These are phyloP conservation scores for Monosporozyma yasuniensis DNA, from an alignment of 805 yeast genomes.

Conservation along the genomic window DNA sequence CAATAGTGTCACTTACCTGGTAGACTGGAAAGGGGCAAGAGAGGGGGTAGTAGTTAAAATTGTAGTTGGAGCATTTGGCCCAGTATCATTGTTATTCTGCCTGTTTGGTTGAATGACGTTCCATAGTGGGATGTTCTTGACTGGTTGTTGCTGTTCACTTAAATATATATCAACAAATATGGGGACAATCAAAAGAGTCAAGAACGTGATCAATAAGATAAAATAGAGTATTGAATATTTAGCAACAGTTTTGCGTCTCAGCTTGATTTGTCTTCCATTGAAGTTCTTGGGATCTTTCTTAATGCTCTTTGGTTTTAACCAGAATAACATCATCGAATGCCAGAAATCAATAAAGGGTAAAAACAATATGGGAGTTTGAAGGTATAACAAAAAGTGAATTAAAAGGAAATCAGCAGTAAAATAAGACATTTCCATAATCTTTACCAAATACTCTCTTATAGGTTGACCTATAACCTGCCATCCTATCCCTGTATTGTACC, in stretches of 20 bases:
- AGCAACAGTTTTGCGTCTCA: slow-evolving; percentile 34
- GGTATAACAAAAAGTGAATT: slow-evolving; percentile 48
- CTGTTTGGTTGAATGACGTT: slow-evolving; percentile 50
- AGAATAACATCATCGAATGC: slow-evolving; percentile 59
- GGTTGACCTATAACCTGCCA: slow-evolving; percentile 57
- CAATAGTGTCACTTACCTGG: slow-evolving; percentile 2
- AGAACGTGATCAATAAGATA: slow-evolving; percentile 32
- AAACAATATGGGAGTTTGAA: slow-evolving; percentile 52
- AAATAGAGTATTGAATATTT: slow-evolving; percentile 42
- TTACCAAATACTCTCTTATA: slow-evolving; percentile 52
- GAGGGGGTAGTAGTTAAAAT: slow-evolving; percentile 35
- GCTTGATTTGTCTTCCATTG: slow-evolving; percentile 32
- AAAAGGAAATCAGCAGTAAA: slow-evolving; percentile 57
- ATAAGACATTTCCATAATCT: slow-evolving; percentile 55
- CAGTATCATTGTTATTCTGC: slow-evolving; percentile 62
- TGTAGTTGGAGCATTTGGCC: slow-evolving; percentile 42
- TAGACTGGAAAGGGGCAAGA: slow-evolving; percentile 28
- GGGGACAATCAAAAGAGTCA: slow-evolving; percentile 40
- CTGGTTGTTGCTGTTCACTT: slow-evolving; percentile 18
- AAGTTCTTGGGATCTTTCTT: slow-evolving; percentile 31
- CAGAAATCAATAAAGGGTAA: slow-evolving; percentile 56
- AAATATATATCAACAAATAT: slow-evolving; percentile 30
- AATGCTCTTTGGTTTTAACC: slow-evolving; percentile 51
- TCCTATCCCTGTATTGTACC: slow-evolving; percentile 57
- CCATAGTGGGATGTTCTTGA: slow-evolving; percentile 19